A percentile compares a stretch with the other conserved stretches of the same genome.
Evolutionary conservation across 345 rosid genomes (phyloP).

Genomic region (Citrus inodora): DNA sequence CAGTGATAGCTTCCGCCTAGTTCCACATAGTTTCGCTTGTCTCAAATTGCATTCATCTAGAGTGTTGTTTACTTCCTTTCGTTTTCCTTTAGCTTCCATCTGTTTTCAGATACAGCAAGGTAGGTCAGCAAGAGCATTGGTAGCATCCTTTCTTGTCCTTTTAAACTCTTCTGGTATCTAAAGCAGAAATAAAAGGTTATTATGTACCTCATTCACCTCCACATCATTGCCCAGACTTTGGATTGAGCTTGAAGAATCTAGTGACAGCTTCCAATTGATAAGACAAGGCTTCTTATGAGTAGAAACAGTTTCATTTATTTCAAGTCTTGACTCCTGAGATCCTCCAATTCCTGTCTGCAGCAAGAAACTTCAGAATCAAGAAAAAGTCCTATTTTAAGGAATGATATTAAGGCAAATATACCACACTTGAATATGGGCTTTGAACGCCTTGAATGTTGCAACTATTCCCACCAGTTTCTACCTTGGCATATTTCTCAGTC

Average conservation of each 20-base stretch:
- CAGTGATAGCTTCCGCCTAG: slow-evolving; percentile 35
- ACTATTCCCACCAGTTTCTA: slow-evolving; percentile 32
- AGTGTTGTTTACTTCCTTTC: slow-evolving; percentile 23
- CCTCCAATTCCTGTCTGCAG: slow-evolving; percentile 39
- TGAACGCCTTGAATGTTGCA: slow-evolving; percentile 24
- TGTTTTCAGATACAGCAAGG: slow-evolving; percentile 1
- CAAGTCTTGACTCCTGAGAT: slow-evolving; percentile 22
- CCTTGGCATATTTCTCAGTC: slow-evolving; percentile 65
- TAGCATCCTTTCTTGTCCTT: slow-evolving; percentile 22
- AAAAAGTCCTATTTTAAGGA: not conserved
- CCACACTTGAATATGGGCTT: slow-evolving; percentile 19
- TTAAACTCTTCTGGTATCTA: slow-evolving; percentile 7
- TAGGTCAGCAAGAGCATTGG: slow-evolving; percentile 14
- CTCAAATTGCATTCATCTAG: slow-evolving; percentile 11
- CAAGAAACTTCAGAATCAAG: not conserved
- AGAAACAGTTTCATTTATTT: slow-evolving; percentile 17
- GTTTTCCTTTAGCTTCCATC: slow-evolving; percentile 18
- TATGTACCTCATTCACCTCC: slow-evolving; percentile 16
- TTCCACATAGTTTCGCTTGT: slow-evolving; percentile 11
- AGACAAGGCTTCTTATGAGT: slow-evolving; percentile 23
- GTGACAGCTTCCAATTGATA: slow-evolving; percentile 34
- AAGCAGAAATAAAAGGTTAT: not conserved
- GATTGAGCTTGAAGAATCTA: slow-evolving; percentile 31
- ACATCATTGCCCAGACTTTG: slow-evolving; percentile 13
- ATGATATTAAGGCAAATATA: slow-evolving; percentile 1